Conservation (phyloP, 1,284 basidiomycete genomes). For the Tilletia walkeri region DNA sequence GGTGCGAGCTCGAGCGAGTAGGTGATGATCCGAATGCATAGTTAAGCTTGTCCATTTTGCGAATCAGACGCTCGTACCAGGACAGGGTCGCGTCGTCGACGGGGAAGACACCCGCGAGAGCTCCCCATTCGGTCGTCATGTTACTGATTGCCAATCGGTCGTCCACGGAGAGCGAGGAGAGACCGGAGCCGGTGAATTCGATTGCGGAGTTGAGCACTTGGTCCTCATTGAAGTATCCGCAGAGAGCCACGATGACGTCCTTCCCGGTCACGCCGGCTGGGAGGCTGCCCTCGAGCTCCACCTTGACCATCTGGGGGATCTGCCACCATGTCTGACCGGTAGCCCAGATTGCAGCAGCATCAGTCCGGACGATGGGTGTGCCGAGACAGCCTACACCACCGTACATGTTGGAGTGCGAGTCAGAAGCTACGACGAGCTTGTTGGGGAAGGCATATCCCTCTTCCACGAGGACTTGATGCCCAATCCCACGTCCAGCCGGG, state of each 20-base stretch:
- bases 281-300: conserved; percentile 80
- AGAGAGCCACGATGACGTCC: conserved; percentile 95
- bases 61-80: conserved; percentile 83
- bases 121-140: conserved; percentile 99
- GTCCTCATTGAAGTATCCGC: conserved; percentile 93
- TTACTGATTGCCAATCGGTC: conserved; percentile 81
- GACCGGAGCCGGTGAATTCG: conserved; percentile 92
- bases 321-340: conserved; percentile 99
- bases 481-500: conserved; percentile 96
- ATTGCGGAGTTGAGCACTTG: conserved; percentile 98
- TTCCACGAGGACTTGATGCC: conserved; percentile 58
- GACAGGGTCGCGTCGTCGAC: conserved; percentile 76
- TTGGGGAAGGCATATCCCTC: conserved; percentile 55
- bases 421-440: conserved; percentile 69
- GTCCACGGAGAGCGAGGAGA: conserved; percentile 78
- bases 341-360: conserved; percentile 94
- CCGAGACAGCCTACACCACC: conserved; percentile 96
- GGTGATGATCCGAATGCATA: conserved; percentile 64
- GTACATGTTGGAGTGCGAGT: conserved; percentile 98
- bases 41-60: conserved; percentile 74
- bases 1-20: conserved; percentile 67
- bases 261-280: conserved; percentile 92
- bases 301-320: conserved; percentile 91
- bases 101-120: conserved; percentile 91
- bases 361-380: conserved; percentile 77